Evolutionary conservation across 495 filamentous ascomycete genomes (phyloP), one percentile per base, ranked within the genome.

Genomic region (Friedmanniomyces endolithicus): DNA sequence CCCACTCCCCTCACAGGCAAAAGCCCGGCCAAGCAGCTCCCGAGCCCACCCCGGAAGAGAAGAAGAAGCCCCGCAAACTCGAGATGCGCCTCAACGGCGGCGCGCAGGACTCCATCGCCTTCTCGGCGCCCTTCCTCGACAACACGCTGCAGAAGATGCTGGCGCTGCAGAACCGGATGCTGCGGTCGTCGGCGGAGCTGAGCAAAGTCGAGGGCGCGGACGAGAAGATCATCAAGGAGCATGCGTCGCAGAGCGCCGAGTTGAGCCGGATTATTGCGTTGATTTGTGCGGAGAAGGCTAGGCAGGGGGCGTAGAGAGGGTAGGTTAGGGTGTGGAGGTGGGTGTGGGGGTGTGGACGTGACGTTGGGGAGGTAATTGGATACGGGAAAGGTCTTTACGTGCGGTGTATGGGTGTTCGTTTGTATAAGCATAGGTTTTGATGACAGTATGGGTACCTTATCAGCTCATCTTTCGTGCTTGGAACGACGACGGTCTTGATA

Each of bases 271-370:
- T 71, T 46, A 71, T 71, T 52, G 69, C 69, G 6, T 37, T 71
- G 60, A 71, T 71, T 25, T 71, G 69, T 49, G 69, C 69, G 8
- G 69, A 71, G 64, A 71, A 71, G 62, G 69, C 69, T 2, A 66
- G 69, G 50, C 69, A 71, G 60, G 63, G 67, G 6, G 63, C 64
- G n/a, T 65, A 55, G 47, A 50, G 27, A 31, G 27, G 27, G 4
- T 31, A 9, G 27, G 27, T 31, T 3, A 9, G 27, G 3, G 27
- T 3, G 9, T 9, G 27, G 27, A 31, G 3, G 4, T 31, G 9
- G n/a, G 9, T 31, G 27, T 31, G 4, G 27, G 9, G 27, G 9
- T 31, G 3, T 31, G n/a, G n/a, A n/a, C n/a, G n/a, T n/a, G n/a
- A n/a, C n/a, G 27, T 31, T 31, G 27, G 27, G 27, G 9, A 31